Evolutionary conservation across 805 yeast species (phyloP), one percentile per base, ranked within the genome.

Genomic region (Kodamaea hsintzibuensis): DNA sequence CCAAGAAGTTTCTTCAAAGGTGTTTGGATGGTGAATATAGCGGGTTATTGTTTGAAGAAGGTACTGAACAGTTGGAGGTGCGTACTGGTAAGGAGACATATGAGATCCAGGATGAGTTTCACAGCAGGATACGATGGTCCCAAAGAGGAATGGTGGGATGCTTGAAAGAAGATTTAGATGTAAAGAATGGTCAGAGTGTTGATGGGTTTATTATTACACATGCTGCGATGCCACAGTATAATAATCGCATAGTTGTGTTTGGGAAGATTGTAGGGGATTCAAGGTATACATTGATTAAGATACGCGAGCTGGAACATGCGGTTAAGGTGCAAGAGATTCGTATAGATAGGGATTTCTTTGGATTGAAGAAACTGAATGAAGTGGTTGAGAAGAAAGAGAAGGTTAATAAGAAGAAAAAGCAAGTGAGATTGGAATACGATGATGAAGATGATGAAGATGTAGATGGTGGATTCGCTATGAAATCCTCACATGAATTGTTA

Each of bases 211-310:
- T 69, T 50, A 75, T 83, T 16, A 82, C 88, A 1, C 62, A 79
- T 49, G 72, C 67, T 7, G 79, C 79, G 12, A 58, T 78, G 10
- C 79, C 81, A 6, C 77, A 76, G 40, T 69, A 78, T 51, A 73
- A 76, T 57, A 68, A 74, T 27, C 71, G 57, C 75, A 83, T 12
- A 48, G 59, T 60, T 13, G 60, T 83, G 18, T 74, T 86, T 58
- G 93, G 92, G 2, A 79, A 81, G 55, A 71, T 86, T 12, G 77
- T 78, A 1, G 89, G 83, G 2, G 81, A 81, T 35, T 72, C 85
- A 0, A 74, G 83, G 3, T 88, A 76, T 68, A 80, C 73, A 30
- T 78, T 83, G 12, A 65, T 79, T 37, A 72, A 73, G 47, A 83
- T 86, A 4, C 64, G 74, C 2, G 81, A 79, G 40, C 72, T 78